Percentiles rank a stretch among this genome's conserved stretches.
phyloP scores from a whole-genome alignment of 2,329 filamentous ascomycete genomes.

The Paraphaeosphaeria sporulosa region DNA sequence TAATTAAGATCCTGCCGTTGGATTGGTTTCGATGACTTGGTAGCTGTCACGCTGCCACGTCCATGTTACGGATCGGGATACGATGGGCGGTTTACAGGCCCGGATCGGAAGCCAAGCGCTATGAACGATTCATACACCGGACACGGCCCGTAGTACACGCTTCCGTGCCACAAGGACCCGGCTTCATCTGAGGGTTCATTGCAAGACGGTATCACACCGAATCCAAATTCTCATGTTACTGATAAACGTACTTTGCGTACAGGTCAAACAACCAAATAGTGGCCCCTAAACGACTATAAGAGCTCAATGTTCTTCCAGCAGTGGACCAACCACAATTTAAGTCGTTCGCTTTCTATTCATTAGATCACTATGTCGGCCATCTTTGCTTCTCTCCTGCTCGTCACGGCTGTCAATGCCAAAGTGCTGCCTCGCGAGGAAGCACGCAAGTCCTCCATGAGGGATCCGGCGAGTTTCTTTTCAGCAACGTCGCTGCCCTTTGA shows the following conservation, averaged over 20 bases:
- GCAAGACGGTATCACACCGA: neutral
- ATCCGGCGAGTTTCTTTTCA: neutral
- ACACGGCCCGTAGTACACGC: neutral
- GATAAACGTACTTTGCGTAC: neutral
- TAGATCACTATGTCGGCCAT: constrained; percentile 1
- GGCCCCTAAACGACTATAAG: neutral
- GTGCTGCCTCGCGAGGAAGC: constrained; percentile 6
- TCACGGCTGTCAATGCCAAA: constrained; percentile 11
- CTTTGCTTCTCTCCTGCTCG: constrained; percentile 2
- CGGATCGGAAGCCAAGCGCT: neutral
- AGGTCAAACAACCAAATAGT: neutral
- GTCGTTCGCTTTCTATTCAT: neutral
- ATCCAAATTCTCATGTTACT: neutral
- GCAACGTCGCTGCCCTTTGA: neutral
- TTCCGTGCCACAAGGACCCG: neutral
- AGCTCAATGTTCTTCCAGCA: neutral
- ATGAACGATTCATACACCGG: neutral
- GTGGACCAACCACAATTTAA: neutral
- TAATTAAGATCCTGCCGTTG: neutral
- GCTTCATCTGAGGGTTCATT: neutral
- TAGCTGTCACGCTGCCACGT: neutral
- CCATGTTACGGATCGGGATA: neutral
- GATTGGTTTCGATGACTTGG: neutral
- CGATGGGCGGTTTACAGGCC: neutral
- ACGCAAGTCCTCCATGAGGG: neutral